Evolutionary conservation across 768 basidiomycete species (phyloP), one percentile per base, ranked within the genome.

Genomic region (Xerocomus potaroensis): DNA sequence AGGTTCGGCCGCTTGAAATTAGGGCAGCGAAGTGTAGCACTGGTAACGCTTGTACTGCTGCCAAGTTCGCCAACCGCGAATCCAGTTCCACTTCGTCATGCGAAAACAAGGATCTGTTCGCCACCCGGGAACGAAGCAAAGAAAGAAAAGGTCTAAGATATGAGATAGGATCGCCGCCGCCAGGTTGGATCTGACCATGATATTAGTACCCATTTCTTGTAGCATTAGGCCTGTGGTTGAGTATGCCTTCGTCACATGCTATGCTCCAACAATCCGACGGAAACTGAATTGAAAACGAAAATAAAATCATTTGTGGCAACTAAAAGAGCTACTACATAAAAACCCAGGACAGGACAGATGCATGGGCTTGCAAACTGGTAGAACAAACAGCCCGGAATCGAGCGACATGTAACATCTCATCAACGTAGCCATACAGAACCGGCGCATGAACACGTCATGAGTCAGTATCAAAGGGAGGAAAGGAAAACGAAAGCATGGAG

Each of bases 161-260:
- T 19, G 54, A 47, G 9, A 22, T 49, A 23, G 51, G 40, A 9
- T 38, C 48, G n/a, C 59, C 66, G 22, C 67, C 74, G 57, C 72
- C 71, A 51, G 76, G 75, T 58, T 78, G 76, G 76, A 76, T 78
- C 49, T 77, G 36, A 45, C 16, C 22, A 59, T 63, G 44, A 9
- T 18, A 7, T 31, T 32, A 23, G 2, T 22, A 40, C 3, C 3
- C 34, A 22, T 38, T 35, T 44, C 19, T 1, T 24, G 22, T 14
- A 19, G 21, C 9, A 19, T 12, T 34, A 6, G 34, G 38, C 7
- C 39, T 41, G 30, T 50, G 21, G 12, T 48, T 24, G 9, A 4
- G 41, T 14, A 4, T 21, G 29, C 36, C 26, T n/a, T n/a, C n/a
- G n/a, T n/a, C n/a, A n/a, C n/a, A n/a, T n/a, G n/a, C n/a, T n/a